phyloP scores from a whole-genome alignment of 768 basidiomycete genomes.

The Myochromella boudieri region DNA sequence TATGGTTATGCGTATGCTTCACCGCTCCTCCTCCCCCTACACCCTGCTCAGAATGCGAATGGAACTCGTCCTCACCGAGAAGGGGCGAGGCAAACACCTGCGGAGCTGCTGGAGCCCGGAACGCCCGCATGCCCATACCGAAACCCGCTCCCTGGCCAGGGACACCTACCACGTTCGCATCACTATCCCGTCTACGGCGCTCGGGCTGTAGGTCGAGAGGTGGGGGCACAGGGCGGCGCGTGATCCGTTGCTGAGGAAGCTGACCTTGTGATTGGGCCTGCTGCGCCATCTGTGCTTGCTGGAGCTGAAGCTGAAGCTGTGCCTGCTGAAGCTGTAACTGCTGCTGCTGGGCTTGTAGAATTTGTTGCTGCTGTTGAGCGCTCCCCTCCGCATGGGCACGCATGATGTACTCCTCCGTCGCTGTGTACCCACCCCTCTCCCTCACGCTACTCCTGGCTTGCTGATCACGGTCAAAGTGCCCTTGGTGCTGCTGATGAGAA shows the following conservation, averaged over 20 bases:
- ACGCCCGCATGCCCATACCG: conserved; percentile 39
- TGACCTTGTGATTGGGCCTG: too few species aligned
- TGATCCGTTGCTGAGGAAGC: too few species aligned
- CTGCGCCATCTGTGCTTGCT: too few species aligned
- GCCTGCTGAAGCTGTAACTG: conserved; percentile 12
- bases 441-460: conserved; percentile 17
- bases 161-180: conserved; percentile 7
- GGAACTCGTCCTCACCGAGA: conserved; percentile 39
- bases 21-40: conserved; percentile 1
- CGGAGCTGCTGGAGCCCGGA: conserved; percentile 37
- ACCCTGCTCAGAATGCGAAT: conserved; percentile 16
- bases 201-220: conserved; percentile 36
- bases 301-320: too few species aligned
- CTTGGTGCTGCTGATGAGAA: background rate
- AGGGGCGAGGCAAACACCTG: conserved; percentile 19
- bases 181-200: conserved; percentile 19
- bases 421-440: conserved; percentile 58
- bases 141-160: conserved; percentile 20
- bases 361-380: conserved; percentile 1
- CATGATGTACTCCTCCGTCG: conserved; percentile 68
- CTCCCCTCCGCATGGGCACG: conserved; percentile 42
- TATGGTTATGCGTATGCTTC: conserved; percentile 9
- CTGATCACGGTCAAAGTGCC: background rate
- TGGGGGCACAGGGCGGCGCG: conserved; percentile 29
- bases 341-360: background rate